A percentile compares a stretch with the other conserved stretches of the same genome.
phyloP scores from a whole-genome alignment of 495 filamentous ascomycete genomes.

The Neurospora sp. region DNA sequence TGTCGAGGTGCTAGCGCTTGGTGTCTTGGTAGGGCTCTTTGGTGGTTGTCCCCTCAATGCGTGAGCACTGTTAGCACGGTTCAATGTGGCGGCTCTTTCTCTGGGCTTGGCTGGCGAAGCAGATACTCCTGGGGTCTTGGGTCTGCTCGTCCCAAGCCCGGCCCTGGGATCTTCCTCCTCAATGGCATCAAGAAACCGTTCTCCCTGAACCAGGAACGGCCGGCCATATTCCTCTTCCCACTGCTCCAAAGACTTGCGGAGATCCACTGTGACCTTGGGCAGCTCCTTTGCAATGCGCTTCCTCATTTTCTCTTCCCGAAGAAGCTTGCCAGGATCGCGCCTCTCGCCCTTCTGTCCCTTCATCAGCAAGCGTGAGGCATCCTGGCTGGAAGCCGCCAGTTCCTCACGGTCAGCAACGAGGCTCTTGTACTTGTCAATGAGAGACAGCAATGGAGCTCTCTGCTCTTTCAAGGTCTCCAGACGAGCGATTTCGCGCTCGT shows the following conservation, averaged over 20 bases:
- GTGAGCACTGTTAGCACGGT: conserved; percentile 25
- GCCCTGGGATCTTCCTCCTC: conserved; percentile 52
- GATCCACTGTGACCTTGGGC: conserved; percentile 76
- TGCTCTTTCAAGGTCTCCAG: conserved; percentile 79
- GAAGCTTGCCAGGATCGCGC: conserved; percentile 86
- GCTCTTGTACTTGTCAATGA: conserved; percentile 74
- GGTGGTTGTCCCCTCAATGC: conserved; percentile 22
- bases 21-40: conserved; percentile 58
- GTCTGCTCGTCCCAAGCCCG: conserved; percentile 50
- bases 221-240: conserved; percentile 94
- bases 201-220: conserved; percentile 84
- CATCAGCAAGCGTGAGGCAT: conserved; percentile 84
- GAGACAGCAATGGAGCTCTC: conserved; percentile 67
- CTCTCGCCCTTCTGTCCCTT: conserved; percentile 82
- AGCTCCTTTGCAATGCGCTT: conserved; percentile 94
- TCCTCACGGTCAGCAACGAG: conserved; percentile 83
- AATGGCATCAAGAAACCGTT: conserved; percentile 74
- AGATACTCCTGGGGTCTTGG: conserved; percentile 66
- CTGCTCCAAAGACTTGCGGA: conserved; percentile 69
- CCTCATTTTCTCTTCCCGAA: conserved; percentile 96
- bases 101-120: conserved; percentile 32
- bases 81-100: conserved; percentile 32
- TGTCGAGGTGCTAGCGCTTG: conserved; percentile 29
- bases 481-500: conserved; percentile 79
- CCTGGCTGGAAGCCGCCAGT: conserved; percentile 76